Percentiles rank a stretch among this genome's conserved stretches.
phyloP scores from a whole-genome alignment of 2,329 filamentous ascomycete species.

The Aspergillus unguis region DNA sequence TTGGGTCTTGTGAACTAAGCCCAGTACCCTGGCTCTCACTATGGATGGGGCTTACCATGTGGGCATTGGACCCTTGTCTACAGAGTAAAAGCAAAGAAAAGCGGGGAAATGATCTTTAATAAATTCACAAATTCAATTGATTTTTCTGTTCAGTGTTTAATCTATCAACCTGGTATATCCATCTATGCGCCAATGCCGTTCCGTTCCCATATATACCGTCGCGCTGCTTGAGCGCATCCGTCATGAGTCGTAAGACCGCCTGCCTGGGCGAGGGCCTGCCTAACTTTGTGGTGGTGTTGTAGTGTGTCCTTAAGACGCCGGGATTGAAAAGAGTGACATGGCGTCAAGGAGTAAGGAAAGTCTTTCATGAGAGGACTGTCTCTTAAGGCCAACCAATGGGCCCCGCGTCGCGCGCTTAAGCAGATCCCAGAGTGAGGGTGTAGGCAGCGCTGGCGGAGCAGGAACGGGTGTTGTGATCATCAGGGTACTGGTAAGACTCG shows the following conservation, averaged over 20 bases:
- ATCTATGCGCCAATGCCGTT: slow-evolving; percentile 2
- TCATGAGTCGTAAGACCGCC: slow-evolving; percentile 9
- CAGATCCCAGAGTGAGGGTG: slow-evolving; percentile 38
- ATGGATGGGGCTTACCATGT: no score
- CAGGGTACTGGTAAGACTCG: slow-evolving; percentile 28
- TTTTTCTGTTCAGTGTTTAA: neutral
- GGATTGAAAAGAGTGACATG: slow-evolving; percentile 4
- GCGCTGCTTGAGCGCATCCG: slow-evolving; percentile 3
- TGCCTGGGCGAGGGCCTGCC: slow-evolving; percentile 9
- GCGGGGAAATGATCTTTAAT: no score
- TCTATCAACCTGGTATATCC: slow-evolving; percentile 1
- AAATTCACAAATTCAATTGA: neutral
- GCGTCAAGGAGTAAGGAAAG: neutral
- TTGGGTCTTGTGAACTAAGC: no score
- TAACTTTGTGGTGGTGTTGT: neutral
- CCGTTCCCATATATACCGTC: slow-evolving; percentile 4
- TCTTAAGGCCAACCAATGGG: no score
- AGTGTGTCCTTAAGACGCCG: neutral
- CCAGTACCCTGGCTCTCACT: no score
- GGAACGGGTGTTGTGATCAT: slow-evolving; percentile 27
- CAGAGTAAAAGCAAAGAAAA: no score
- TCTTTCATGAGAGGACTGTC: neutral
- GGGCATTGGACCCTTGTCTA: no score
- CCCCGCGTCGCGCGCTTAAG: neutral
- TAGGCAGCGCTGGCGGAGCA: slow-evolving; percentile 24